These are phyloP conservation scores for Effrenium voratum DNA, from an alignment of 73 alveolate genomes.

Conservation along the genomic window DNA sequence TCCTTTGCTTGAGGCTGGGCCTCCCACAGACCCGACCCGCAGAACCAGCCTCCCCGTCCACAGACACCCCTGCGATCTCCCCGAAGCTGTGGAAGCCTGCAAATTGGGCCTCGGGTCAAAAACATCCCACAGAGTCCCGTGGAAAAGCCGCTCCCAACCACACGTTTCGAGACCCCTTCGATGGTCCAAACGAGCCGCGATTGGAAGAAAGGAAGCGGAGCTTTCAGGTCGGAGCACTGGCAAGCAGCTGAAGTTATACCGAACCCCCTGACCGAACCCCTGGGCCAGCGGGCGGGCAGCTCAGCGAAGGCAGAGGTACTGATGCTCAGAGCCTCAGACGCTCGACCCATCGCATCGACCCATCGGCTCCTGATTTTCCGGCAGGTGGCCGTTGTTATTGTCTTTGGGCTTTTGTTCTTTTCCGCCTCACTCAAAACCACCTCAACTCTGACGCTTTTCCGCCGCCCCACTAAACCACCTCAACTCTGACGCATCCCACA, in stretches of 20 bases:
- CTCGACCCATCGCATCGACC: neutral
- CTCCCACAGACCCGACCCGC: no score
- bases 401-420: neutral
- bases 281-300: constrained; percentile 23
- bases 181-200: no score
- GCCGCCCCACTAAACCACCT: neutral
- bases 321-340: constrained; percentile 56
- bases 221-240: neutral
- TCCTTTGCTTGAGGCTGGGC: no score
- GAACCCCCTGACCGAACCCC: neutral
- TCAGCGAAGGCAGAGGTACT: constrained; percentile 30
- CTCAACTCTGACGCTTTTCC: neutral
- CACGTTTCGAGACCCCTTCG: no score
- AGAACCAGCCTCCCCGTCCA: constrained; percentile 77
- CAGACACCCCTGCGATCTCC: constrained; percentile 78
- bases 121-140: neutral
- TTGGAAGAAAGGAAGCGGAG: no score
- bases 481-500: neutral
- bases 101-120: constrained; percentile 13
- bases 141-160: neutral
- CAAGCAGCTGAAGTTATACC: neutral
- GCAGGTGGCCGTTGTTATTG: neutral
- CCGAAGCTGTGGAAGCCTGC: constrained; percentile 75
- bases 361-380: neutral
- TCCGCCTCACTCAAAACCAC: neutral